Conservation (phyloP, 768 basidiomycete species). For the Mycena filopes region DNA sequence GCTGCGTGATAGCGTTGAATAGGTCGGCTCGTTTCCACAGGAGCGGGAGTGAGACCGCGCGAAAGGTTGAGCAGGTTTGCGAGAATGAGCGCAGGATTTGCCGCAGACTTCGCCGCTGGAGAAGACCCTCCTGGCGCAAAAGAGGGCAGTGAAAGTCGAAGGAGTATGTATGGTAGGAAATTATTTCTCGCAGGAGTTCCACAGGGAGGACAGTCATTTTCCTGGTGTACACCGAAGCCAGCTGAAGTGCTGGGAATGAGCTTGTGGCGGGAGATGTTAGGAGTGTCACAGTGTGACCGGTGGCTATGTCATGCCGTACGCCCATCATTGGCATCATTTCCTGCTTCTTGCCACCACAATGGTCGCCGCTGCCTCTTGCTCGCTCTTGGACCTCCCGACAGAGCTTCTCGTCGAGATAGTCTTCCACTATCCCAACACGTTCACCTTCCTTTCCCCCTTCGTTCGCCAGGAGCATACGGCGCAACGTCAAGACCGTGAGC, state of each 20-base stretch:
- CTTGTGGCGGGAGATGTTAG: too few relatives aligned
- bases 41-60: not conserved
- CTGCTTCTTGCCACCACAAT: too few relatives aligned
- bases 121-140: not conserved
- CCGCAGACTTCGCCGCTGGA: not conserved
- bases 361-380: too few relatives aligned
- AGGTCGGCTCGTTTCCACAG: slow-evolving; percentile 2
- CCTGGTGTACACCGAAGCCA: too few relatives aligned
- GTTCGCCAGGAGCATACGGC: not conserved
- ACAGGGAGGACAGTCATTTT: too few relatives aligned
- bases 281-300: too few relatives aligned
- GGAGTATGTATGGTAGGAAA: not conserved
- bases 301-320: too few relatives aligned
- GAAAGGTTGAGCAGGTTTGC: slow-evolving; percentile 2
- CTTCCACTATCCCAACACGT: not conserved
- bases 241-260: too few relatives aligned
- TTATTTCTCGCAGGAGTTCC: slow-evolving; percentile 20
- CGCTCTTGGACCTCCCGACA: slow-evolving; percentile 1
- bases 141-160: slow-evolving; percentile 8
- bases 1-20: not conserved
- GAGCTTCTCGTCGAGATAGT: slow-evolving; percentile 10
- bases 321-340: too few relatives aligned
- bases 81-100: not conserved
- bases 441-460: slow-evolving; percentile 2
- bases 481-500: not conserved